A percentile compares a stretch with the other conserved stretches of the same genome.
Evolutionary conservation across 305 asterid genomes (phyloP).

Genomic region (Ajuga reptans): DNA sequence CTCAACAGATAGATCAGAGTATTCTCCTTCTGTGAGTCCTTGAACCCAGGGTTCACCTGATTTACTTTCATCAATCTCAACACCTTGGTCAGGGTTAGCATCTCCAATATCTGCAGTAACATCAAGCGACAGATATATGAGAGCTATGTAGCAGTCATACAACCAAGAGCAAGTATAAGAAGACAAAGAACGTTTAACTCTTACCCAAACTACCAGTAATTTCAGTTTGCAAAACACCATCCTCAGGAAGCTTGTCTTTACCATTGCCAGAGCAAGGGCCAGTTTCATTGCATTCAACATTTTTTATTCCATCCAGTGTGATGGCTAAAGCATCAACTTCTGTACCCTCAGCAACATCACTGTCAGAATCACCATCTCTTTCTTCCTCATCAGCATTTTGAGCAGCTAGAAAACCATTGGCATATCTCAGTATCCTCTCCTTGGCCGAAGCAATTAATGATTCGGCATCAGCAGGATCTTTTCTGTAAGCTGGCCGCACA

Average conservation of each 20-base stretch:
- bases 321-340: conserved; percentile 72
- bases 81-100: conserved; percentile 45
- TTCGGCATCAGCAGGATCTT: conserved; percentile 95
- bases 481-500: conserved; percentile 83
- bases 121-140: not conserved
- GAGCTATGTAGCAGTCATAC: conserved; percentile 17
- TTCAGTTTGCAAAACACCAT: conserved; percentile 33
- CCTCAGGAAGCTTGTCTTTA: conserved; percentile 42
- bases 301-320: conserved; percentile 44
- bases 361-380: conserved; percentile 90
- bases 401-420: conserved; percentile 66
- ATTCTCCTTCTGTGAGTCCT: conserved; percentile 96
- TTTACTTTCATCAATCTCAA: conserved; percentile 82
- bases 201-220: conserved; percentile 38
- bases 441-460: conserved; percentile 68
- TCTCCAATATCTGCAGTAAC: conserved; percentile 37
- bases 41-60: conserved; percentile 93
- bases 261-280: conserved; percentile 39
- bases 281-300: conserved; percentile 33
- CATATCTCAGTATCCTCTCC: conserved; percentile 83
- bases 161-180: conserved; percentile 2
- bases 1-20: conserved; percentile 82
- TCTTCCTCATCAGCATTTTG: conserved; percentile 90
- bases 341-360: conserved; percentile 74
- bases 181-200: conserved; percentile 12